Base-by-base conservation (phyloP, 2,329 filamentous ascomycete species). In the Chrysosporium queenslandicum region DNA sequence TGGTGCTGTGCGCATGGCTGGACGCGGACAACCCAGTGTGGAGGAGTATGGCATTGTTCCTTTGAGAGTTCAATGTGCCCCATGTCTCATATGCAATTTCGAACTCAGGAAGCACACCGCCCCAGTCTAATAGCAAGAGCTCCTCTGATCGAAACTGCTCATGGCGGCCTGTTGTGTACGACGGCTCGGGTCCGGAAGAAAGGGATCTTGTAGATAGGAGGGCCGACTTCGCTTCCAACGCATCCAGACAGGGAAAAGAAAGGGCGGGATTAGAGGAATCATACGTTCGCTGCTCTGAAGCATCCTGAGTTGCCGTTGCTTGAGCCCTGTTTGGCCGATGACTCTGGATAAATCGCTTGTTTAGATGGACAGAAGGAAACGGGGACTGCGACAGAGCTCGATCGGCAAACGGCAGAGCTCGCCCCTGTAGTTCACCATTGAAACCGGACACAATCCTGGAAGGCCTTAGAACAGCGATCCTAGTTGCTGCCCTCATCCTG, bases 1-100 rank as follows among this genome's bases (percentile, higher is more conserved):
- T 77, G n/a, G 91, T 97, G 53, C 89, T 96, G 64, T 90, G 90
- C 1, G 92, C 92, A 71, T 98, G 92, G 53, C 90, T 97, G 5
- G 90, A 96, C n/a, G 92, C 92, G 0, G 90, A 96, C 4, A 98
- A 77, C 7, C 92, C 92, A 0, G 92, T 98, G 66, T 97, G 89
- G 1, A 98, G 73, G 7, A 98, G 77, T 56, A 98, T 92, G 3
- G 83, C 89, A 67, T 98, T 98, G 64, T 81, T 87, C 68, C 79
- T 85, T 68, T 89, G 82, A 16, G 76, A 71, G 64, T 95, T 94
- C 66, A 94, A 73, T 30, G 73, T 72, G 2, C 91, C 91, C 91
- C 91, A 97, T 0, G 87, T 85, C 69, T 97, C 91, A 68, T 95
- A 96, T 25, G 91, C 91, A 55, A 97, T 80, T 60, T 89, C 81